These are phyloP conservation scores for Gossypium australe DNA, from an alignment of 345 rosid genomes.

Conservation along the genomic window DNA sequence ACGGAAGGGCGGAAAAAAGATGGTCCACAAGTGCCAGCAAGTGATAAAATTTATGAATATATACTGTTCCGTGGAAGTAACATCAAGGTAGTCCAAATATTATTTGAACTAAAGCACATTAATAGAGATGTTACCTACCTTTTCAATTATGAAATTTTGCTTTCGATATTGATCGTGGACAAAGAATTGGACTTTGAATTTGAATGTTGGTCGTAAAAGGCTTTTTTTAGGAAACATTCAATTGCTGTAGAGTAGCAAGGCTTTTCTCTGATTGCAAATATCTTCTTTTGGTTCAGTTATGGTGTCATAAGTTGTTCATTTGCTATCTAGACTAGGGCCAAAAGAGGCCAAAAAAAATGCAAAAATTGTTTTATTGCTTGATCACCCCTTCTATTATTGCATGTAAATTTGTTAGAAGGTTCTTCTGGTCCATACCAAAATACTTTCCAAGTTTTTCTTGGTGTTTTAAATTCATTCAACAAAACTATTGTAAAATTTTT, in stretches of 20 bases:
- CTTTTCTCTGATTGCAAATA: background rate
- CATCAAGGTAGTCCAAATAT: conserved; percentile 44
- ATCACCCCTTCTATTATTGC: background rate
- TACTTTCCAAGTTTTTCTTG: background rate
- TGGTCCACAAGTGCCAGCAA: conserved; percentile 63
- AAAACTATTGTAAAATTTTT: background rate
- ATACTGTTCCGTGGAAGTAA: conserved; percentile 75
- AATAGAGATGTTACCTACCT: background rate
- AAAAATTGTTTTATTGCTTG: background rate
- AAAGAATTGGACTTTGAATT: background rate
- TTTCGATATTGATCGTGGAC: background rate
- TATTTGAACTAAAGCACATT: background rate
- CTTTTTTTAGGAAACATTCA: background rate
- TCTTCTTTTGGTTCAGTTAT: background rate
- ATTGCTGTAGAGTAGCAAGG: background rate
- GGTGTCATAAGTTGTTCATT: background rate
- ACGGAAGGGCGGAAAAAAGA: conserved; percentile 77
- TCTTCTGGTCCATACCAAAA: background rate
- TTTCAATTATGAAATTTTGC: background rate
- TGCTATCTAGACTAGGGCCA: background rate
- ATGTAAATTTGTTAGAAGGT: background rate
- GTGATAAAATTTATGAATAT: conserved; percentile 72
- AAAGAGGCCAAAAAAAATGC: background rate
- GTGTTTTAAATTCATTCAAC: background rate
- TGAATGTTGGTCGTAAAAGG: background rate